These are phyloP conservation scores for Spencermartinsiella ligniputridi DNA, from an alignment of 1,139 yeast genomes.

Conservation along the genomic window DNA sequence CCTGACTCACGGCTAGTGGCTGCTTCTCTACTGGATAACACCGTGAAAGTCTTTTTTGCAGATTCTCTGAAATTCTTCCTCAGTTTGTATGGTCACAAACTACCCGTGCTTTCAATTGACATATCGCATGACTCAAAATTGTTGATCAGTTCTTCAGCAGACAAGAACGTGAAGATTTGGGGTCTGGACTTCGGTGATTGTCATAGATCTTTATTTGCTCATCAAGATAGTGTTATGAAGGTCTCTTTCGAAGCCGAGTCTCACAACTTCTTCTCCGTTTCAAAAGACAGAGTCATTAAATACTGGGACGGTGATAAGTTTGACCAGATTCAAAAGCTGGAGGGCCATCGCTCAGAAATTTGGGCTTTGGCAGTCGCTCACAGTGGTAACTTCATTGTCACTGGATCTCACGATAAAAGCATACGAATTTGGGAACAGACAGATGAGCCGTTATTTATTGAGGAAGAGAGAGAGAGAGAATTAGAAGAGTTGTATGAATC, in stretches of 20 bases:
- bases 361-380: slow-evolving; percentile 81
- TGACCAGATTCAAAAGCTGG: slow-evolving; percentile 85
- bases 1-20: slow-evolving; percentile 78
- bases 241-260: slow-evolving; percentile 78
- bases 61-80: slow-evolving; percentile 84
- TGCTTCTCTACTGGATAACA: slow-evolving; percentile 80
- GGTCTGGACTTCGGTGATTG: slow-evolving; percentile 99
- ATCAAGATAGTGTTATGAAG: slow-evolving; percentile 89
- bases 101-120: slow-evolving; percentile 80
- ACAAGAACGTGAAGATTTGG: slow-evolving; percentile 95
- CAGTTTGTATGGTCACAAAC: slow-evolving; percentile 90
- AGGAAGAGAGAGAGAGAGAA: slow-evolving; percentile 94
- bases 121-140: slow-evolving; percentile 84
- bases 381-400: slow-evolving; percentile 67
- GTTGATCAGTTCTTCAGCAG: slow-evolving; percentile 90
- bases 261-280: slow-evolving; percentile 84
- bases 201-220: slow-evolving; percentile 93
- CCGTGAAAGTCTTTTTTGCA: slow-evolving; percentile 86
- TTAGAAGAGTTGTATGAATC: slow-evolving; percentile 86
- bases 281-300: slow-evolving; percentile 84
- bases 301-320: slow-evolving; percentile 99
- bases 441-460: slow-evolving; percentile 88
- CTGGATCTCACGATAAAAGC: slow-evolving; percentile 94
- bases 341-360: slow-evolving; percentile 83
- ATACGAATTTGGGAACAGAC: slow-evolving; percentile 88